A percentile compares a stretch with the other conserved stretches of the same genome.
Evolutionary conservation across 805 yeast species (phyloP).

Genomic region (Yarrowia deformans): DNA sequence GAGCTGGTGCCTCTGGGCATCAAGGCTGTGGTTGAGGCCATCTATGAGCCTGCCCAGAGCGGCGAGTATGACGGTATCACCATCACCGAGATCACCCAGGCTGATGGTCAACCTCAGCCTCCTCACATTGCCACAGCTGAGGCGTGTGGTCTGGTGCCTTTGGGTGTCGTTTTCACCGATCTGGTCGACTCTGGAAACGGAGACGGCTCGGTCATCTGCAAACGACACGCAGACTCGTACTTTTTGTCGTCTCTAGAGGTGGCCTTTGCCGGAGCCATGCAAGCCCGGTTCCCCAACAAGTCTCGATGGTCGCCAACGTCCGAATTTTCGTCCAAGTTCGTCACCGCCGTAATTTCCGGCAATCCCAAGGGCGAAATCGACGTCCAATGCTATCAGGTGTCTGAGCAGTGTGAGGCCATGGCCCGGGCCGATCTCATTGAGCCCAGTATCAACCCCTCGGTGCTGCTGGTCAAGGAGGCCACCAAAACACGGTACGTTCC

Average conservation of each 20-base stretch:
- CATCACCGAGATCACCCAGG: conserved; percentile 61
- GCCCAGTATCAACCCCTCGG: conserved; percentile 89
- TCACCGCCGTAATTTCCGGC: conserved; percentile 94
- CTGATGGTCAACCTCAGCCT: conserved; percentile 43
- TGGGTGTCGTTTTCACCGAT: conserved; percentile 91
- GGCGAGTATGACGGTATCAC: conserved; percentile 88
- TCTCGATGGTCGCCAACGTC: conserved; percentile 71
- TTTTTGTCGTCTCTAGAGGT: conserved; percentile 90
- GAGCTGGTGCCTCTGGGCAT: conserved; percentile 90
- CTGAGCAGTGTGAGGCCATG: conserved; percentile 84
- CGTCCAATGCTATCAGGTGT: conserved; percentile 87
- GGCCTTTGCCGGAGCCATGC: conserved; percentile 81
- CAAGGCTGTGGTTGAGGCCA: conserved; percentile 91
- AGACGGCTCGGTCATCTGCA: conserved; percentile 89
- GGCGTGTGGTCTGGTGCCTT: conserved; percentile 67
- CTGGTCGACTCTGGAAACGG: conserved; percentile 84
- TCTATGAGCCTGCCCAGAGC: conserved; percentile 89
- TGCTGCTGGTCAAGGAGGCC: conserved; percentile 81
- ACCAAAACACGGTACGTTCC: conserved; percentile 85
- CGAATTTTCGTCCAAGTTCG: conserved; percentile 82
- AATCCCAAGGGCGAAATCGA: conserved; percentile 88
- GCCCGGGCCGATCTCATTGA: conserved; percentile 84
- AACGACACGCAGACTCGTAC: conserved; percentile 90
- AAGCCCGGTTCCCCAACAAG: conserved; percentile 65
- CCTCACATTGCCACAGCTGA: conserved; percentile 61